These are phyloP conservation scores for Cordyceps militaris DNA, from an alignment of 2,329 filamentous ascomycete species.

Conservation along the genomic window DNA sequence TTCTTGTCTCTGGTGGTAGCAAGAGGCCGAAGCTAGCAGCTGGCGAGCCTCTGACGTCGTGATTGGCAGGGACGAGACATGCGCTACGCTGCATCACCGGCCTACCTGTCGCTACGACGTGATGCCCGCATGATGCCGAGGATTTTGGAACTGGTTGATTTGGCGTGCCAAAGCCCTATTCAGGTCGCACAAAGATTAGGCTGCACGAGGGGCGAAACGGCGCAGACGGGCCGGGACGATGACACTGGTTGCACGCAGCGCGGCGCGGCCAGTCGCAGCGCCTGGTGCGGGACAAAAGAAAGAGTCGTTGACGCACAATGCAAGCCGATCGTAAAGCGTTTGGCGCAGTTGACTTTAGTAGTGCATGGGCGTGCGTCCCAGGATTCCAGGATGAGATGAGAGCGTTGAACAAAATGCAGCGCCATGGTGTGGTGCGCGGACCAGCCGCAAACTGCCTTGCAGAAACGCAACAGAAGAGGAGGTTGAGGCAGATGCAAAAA, in stretches of 20 bases:
- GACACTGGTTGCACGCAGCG: not conserved
- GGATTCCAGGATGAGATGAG: not conserved
- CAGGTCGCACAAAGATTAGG: not conserved
- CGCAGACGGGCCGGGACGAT: not conserved
- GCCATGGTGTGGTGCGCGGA: not conserved
- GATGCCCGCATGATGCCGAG: not conserved
- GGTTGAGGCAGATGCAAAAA: not conserved
- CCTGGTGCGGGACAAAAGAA: not conserved
- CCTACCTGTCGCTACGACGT: not conserved
- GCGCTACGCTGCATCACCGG: not conserved
- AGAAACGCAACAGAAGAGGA: not conserved
- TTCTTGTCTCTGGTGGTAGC: slow-evolving; percentile 1
- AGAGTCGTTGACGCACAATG: not conserved
- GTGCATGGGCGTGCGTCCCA: not conserved
- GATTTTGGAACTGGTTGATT: not conserved
- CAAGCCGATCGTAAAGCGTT: not conserved
- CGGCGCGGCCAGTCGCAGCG: not conserved
- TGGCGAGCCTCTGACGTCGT: not conserved
- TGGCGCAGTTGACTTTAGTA: not conserved
- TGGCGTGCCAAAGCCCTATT: not conserved
- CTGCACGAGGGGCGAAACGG: not conserved
- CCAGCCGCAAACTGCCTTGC: not conserved
- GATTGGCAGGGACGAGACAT: not conserved
- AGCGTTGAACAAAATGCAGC: not conserved
- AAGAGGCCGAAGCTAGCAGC: not conserved